Conservation (phyloP, 805 yeast genomes). For the Metschnikowia orientalis region DNA sequence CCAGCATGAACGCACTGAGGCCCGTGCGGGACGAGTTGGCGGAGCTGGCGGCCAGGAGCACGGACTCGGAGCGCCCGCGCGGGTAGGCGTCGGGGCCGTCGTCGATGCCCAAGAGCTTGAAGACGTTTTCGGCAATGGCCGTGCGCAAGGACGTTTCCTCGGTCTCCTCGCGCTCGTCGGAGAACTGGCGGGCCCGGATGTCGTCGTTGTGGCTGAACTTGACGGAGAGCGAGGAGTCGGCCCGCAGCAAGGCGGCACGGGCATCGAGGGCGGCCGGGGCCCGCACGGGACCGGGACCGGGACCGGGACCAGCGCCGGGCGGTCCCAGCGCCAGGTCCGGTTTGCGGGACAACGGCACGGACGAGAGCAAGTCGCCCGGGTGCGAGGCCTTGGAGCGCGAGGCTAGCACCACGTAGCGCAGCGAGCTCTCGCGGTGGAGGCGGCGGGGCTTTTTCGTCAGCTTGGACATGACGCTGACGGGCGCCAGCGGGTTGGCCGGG, state of each 20-base stretch:
- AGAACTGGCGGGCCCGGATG: slow-evolving; percentile 29
- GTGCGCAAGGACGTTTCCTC: slow-evolving; percentile 61
- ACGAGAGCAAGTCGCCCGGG: slow-evolving; percentile 83
- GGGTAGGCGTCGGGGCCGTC: slow-evolving; percentile 30
- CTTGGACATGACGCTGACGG: slow-evolving; percentile 13
- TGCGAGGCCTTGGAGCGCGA: slow-evolving; percentile 53
- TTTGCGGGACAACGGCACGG: slow-evolving; percentile 62
- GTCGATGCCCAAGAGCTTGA: slow-evolving; percentile 60
- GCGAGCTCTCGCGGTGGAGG: slow-evolving; percentile 16
- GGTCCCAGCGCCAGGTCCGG: slow-evolving; percentile 25
- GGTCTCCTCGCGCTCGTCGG: slow-evolving; percentile 60
- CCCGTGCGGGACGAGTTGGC: slow-evolving; percentile 30
- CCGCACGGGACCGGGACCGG: slow-evolving; percentile 5
- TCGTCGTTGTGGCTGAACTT: too few species aligned
- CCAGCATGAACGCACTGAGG: slow-evolving; percentile 21
- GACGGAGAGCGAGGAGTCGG: too few species aligned
- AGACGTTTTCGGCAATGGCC: slow-evolving; percentile 68
- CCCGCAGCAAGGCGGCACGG: too few species aligned
- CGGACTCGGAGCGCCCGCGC: slow-evolving; percentile 4
- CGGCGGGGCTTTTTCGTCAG: slow-evolving; percentile 14
- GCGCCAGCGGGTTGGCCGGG: slow-evolving; percentile 17
- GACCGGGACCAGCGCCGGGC: slow-evolving; percentile 1
- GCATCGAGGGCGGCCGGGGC: too few species aligned
- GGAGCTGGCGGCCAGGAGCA: slow-evolving; percentile 11
- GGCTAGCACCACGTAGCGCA: slow-evolving; percentile 43